A percentile compares a stretch with the other conserved stretches of the same genome.
Evolutionary conservation across 176 grass and related monocot genomes (phyloP).

Genomic region (Pontederia paniculata): DNA sequence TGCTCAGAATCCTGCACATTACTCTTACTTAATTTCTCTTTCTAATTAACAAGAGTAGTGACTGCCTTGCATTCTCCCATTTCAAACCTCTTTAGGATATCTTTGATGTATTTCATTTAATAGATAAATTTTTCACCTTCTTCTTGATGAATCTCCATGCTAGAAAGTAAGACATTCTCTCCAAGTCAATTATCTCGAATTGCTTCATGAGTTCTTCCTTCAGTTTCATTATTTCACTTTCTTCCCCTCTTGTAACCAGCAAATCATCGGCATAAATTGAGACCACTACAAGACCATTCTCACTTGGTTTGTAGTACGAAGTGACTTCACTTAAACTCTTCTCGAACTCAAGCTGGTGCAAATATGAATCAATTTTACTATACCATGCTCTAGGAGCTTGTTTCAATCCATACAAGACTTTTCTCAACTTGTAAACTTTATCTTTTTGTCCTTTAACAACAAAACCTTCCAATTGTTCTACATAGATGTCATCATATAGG

Average conservation of each 20-base stretch:
- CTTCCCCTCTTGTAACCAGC: background rate
- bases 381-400: constrained; percentile 5
- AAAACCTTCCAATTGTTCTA: background rate
- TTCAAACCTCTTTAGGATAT: background rate
- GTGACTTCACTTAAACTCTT: background rate
- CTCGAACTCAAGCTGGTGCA: background rate
- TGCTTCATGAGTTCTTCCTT: background rate
- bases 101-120: background rate
- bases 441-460: background rate
- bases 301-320: no score
- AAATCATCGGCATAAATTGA: constrained; percentile 1
- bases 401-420: constrained; percentile 2
- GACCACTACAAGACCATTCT: no score
- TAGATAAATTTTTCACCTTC: background rate
- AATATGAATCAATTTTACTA: background rate
- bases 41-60: background rate
- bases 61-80: background rate
- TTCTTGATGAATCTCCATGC: background rate
- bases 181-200: background rate
- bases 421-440: constrained; percentile 6
- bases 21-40: background rate
- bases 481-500: constrained; percentile 7
- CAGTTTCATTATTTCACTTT: background rate
- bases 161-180: background rate
- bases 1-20: background rate